Base-by-base conservation (phyloP, 2,329 filamentous ascomycete species). In the Epichloe festucae region DNA sequence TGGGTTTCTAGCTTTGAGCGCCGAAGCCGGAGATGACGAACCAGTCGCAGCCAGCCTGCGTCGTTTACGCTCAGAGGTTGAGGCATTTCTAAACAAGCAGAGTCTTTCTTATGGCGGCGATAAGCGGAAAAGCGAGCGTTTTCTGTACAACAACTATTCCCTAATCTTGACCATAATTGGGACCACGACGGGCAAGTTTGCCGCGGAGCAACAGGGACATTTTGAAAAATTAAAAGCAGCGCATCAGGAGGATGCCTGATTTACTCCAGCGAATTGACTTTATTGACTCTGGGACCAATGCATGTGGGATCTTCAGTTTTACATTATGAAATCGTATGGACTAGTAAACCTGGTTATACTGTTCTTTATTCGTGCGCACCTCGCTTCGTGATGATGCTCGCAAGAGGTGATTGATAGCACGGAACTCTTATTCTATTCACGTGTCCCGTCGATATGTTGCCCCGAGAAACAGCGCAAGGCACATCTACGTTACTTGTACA, bases 91-190 rank as follows among this genome's bases (percentile, higher is more conserved):
- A 54, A 79, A 79, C 5, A 89, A 86, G 63, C 74, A 90, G 53
- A 86, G 87, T 62, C 85, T 88, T 58, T 73, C 74, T 0, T 87
- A 90, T 55, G 82, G 79, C 19, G 70, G 76, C 1, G 91, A 95
- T 61, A 76, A 79, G 56, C 80, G 88, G 63, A 94, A 94, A 70
- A 77, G 85, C 58, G 85, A 91, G 58, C 76, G 93, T 44, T 97
- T 97, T 63, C 67, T 98, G 61, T 93, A 87, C 64, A 98, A 97
- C 65, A 98, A 98, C 66, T 97, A 95, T 67, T 94, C 88, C 50
- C 74, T 98, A 56, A 79, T 98, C n/a, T 74, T 89, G 60, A 96
- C 93, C 11, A 96, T 98, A 55, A 86, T 98, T 57, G 81, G 85
- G 62, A 85, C 91, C 60, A 77, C 81, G 4, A 75, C 77, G 11